Base-by-base conservation (phyloP, 495 filamentous ascomycete species). In the Aspergillus bertholletiae region DNA sequence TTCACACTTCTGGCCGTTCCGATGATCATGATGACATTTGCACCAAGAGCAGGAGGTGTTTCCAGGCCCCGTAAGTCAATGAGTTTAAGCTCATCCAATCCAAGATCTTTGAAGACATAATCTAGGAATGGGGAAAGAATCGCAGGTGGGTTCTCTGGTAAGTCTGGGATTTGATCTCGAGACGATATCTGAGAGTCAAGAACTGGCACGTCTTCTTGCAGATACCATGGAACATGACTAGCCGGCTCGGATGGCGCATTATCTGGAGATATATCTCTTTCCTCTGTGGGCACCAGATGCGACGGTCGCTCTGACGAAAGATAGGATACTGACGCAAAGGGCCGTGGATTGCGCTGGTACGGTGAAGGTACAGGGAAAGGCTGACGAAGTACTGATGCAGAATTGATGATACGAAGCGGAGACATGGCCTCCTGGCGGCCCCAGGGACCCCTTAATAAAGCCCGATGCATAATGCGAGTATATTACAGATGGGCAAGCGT, bases 1-100 rank as follows among this genome's bases (percentile, higher is more conserved):
- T 90, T 92, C 60, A 96, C 89, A 55, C 89, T 93, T 45, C 95
- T 86, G 20, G 93, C 90, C 17, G 90, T 95, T n/a, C 90, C 92
- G 56, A 97, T 76, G 34, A 97, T 67, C 94, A 97, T 97, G 27
- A 98, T 78, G 34, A 96, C 80, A 62, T 91, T 88, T 15, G 90
- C 81, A 7, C 94, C 94, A 32, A 97, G 77, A 0, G 92, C 90
- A 1, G 94, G 84, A 0, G 94, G 88, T 0, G 90, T 92, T 62
- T 96, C 88, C 44, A 96, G 75, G 20, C 80, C 72, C 49, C 94
- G 89, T 20, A 97, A 79, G 66, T 98, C 94, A 47, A 92, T 72
- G 11, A 98, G 59, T 6, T 73, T 75, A 49, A 98, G 72, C 41
- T 88, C 76, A 66, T 95, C 88, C 40, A 98, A 76, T 43, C 94